Evolutionary conservation across 1,284 basidiomycete genomes (phyloP).

Genomic region (Schizophyllum commune): DNA sequence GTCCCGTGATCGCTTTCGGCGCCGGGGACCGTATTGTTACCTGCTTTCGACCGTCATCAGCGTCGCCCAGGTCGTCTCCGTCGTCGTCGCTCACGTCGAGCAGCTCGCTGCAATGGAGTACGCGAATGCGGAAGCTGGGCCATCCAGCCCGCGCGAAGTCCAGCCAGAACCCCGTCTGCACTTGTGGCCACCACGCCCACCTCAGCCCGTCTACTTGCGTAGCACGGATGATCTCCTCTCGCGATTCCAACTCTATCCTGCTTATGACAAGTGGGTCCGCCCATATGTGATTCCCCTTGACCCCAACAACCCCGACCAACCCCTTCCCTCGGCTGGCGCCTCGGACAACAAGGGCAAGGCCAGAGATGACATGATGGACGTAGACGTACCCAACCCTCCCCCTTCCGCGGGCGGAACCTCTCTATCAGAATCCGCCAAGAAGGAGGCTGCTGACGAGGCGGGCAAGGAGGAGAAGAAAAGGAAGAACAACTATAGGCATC

Average conservation of each 20-base stretch:
- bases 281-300: constrained; percentile 25
- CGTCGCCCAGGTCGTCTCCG: background rate
- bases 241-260: constrained; percentile 56
- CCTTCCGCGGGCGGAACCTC: constrained; percentile 27
- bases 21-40: background rate
- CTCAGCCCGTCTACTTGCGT: constrained; percentile 39
- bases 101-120: constrained; percentile 1
- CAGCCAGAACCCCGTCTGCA: background rate
- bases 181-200: constrained; percentile 33
- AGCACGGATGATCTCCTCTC: constrained; percentile 71
- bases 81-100: constrained; percentile 3
- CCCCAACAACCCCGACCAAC: constrained; percentile 8
- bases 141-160: constrained; percentile 14
- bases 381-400: constrained; percentile 15
- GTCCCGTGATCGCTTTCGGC: background rate
- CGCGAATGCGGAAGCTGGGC: constrained; percentile 21
- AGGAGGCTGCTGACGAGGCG: constrained; percentile 46
- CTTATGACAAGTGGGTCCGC: constrained; percentile 72
- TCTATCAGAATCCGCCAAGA: constrained; percentile 27
- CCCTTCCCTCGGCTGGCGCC: constrained; percentile 7
- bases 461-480: constrained; percentile 70
- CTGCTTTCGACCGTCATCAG: constrained; percentile 2
- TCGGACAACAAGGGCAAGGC: constrained; percentile 53
- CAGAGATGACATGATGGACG: constrained; percentile 38
- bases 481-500: constrained; percentile 70